These are phyloP conservation scores for Fusarium sp. DNA, from an alignment of 2,329 filamentous ascomycete species.

Conservation along the genomic window DNA sequence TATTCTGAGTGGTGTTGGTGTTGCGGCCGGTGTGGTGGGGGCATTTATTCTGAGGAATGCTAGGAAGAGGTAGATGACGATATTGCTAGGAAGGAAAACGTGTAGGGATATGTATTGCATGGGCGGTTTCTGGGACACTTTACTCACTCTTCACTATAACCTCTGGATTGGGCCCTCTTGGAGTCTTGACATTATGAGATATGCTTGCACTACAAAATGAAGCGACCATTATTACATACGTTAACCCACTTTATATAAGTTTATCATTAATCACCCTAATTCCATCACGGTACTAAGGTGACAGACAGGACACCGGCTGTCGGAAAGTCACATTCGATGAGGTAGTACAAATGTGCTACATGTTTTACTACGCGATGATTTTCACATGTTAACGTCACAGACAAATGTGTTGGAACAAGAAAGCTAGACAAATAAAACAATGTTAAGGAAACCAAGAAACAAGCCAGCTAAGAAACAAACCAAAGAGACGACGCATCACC, in stretches of 20 bases:
- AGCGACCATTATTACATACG: constrained; percentile 29
- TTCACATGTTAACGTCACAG: not conserved
- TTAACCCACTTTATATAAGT: constrained; percentile 13
- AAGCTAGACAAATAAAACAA: constrained; percentile 42
- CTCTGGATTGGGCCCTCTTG: constrained; percentile 21
- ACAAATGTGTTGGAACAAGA: not conserved
- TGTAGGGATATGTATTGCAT: constrained; percentile 19
- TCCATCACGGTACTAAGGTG: too few species aligned
- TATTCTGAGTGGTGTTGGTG: constrained; percentile 91
- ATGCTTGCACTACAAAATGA: constrained; percentile 41
- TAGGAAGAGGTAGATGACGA: constrained; percentile 61
- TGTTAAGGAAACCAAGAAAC: constrained; percentile 50
- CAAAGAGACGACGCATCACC: constrained; percentile 48
- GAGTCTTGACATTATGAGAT: constrained; percentile 35
- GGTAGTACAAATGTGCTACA: not conserved
- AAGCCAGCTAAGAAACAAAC: constrained; percentile 52
- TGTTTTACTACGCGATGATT: not conserved
- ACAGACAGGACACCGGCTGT: not conserved
- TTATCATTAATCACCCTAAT: not conserved
- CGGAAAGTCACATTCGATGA: not conserved
- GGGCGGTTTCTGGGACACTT: constrained; percentile 25
- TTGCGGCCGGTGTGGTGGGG: constrained; percentile 92
- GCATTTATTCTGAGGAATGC: constrained; percentile 85
- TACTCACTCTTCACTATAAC: constrained; percentile 24
- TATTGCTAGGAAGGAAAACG: not conserved